These are phyloP conservation scores for Colletotrichum camelliae DNA, from an alignment of 2,329 filamentous ascomycete genomes.

Conservation along the genomic window DNA sequence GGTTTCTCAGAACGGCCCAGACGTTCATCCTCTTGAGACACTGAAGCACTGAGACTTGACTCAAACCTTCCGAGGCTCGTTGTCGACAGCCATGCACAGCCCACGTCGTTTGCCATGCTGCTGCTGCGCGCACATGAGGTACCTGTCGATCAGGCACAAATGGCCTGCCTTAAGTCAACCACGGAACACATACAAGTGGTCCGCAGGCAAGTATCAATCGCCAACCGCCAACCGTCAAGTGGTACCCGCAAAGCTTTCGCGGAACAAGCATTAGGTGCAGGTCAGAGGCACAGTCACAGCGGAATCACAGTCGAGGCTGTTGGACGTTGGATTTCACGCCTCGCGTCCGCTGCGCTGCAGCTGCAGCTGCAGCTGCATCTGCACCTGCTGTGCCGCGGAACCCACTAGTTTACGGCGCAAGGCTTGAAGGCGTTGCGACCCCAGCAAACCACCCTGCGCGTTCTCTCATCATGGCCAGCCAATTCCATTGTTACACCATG, in stretches of 20 bases:
- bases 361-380: not conserved
- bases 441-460: not conserved
- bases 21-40: not conserved
- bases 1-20: not conserved
- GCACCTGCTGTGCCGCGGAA: not conserved
- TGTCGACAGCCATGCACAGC: not conserved
- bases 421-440: not conserved
- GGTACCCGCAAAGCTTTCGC: not conserved
- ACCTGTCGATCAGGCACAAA: conserved; percentile 1
- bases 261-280: not conserved
- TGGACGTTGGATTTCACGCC: conserved; percentile 1
- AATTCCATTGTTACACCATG: not conserved
- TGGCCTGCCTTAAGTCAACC: not conserved
- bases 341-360: not conserved
- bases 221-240: not conserved
- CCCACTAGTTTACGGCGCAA: not conserved
- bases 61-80: not conserved
- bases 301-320: not conserved
- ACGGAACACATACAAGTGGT: not conserved
- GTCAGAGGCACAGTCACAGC: conserved; percentile 3
- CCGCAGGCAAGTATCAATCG: not conserved
- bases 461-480: not conserved
- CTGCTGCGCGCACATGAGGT: not conserved
- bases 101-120: not conserved
- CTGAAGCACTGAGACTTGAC: not conserved